Base-by-base conservation (phyloP, 768 basidiomycete species). In the Hygrophorus russula region DNA sequence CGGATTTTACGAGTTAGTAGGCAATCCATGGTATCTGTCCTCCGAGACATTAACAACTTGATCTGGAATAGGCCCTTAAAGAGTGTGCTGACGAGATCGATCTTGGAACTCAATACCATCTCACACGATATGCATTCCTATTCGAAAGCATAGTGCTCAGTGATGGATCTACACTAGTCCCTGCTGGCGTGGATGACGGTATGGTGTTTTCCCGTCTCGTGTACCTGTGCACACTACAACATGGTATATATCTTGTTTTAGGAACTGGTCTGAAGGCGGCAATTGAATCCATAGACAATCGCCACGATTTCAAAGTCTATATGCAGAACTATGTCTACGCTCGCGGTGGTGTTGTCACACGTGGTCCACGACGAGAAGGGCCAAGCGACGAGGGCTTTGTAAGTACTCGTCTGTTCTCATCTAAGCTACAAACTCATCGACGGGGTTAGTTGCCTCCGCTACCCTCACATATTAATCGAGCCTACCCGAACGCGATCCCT, bases 311-410 rank as follows among this genome's bases (percentile, higher is more conserved):
- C 67, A 94, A 86, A 65, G 78, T 74, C 6, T 99, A 83, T 58
- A 97, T 99, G 93, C 90, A 96, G 58, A 91, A 96, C 58, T 99
- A 94, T 57, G 82, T 87, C 0, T 90, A 93, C 55, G 90, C 90
- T 20, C 84, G 86, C 47, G 67, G 71, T 39, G 62, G 58, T 31
- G 24, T 24, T 24, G 24, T 65, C 67, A 20, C 60, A 11, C 69
- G 79, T 31, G 89, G 86, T n/a, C 89, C 87, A 20, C 71, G 86
- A 47, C 70, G 92, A 48, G 89, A 96, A 52, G 93, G 89, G 2
- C 90, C 91, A 3, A 68, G 74, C 41, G 89, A 97, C 42, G 91
- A 96, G 58, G 90, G 91, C 32, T 96, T 90, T 66, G 94, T 97
- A 59, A 59, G 91, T 74, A n/a, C n/a, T 46, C 35, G 17, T 47